Evolutionary conservation across 192 early-diverging fungal genomes (phyloP).

Genomic region (Neocallimastix lanati): DNA sequence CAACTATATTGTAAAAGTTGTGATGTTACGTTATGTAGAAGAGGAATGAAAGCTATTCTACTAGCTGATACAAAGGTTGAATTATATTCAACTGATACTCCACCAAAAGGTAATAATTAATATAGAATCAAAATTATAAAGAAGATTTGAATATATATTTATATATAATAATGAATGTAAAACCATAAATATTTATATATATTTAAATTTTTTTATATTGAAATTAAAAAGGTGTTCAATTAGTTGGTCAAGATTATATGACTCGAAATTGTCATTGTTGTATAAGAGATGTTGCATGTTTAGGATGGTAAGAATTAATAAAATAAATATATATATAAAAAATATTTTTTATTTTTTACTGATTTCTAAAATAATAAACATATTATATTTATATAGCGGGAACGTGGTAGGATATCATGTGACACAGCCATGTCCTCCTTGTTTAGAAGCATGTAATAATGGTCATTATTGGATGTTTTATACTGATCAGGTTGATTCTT

Average conservation of each 20-base stretch:
- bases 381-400: constrained; percentile 29
- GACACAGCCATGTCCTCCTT: constrained; percentile 64
- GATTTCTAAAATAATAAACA: too few species aligned
- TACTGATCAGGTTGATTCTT: not conserved
- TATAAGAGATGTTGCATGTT: constrained; percentile 61
- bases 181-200: too few species aligned
- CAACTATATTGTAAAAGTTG: constrained; percentile 27
- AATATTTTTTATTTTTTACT: not conserved
- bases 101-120: not conserved
- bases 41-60: constrained; percentile 55
- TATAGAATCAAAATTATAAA: too few species aligned
- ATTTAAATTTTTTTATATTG: too few species aligned
- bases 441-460: constrained; percentile 82
- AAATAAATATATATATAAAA: too few species aligned
- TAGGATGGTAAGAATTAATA: constrained; percentile 46
- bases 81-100: constrained; percentile 16
- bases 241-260: constrained; percentile 60
- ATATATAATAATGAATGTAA: too few species aligned
- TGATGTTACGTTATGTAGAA: constrained; percentile 17
- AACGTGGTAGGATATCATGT: constrained; percentile 66
- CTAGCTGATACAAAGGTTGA: constrained; percentile 47
- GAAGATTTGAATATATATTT: too few species aligned
- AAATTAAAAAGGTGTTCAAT: constrained; percentile 38
- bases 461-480: constrained; percentile 33
- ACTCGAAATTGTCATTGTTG: constrained; percentile 61